Conservation (phyloP, 2,329 filamentous ascomycete genomes). For the Pseudogymnoascus pannorum region DNA sequence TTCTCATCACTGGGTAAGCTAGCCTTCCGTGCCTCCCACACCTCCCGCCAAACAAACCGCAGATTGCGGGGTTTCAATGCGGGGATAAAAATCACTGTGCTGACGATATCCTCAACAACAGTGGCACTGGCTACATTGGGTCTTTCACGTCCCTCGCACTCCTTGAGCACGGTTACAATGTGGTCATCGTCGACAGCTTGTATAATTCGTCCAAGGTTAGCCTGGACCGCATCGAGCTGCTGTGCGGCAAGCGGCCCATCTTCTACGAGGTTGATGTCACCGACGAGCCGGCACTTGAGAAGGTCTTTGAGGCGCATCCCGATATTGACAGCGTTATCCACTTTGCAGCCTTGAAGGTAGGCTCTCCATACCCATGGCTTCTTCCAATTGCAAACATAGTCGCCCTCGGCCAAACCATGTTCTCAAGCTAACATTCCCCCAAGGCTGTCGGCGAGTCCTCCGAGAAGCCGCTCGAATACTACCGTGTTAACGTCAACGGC, state of each 20-base stretch:
- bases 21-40: slow-evolving; percentile 4
- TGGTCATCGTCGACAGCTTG: slow-evolving; percentile 91
- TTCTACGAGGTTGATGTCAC: slow-evolving; percentile 88
- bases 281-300: slow-evolving; percentile 73
- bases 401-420: no score
- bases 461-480: slow-evolving; percentile 95
- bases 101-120: slow-evolving; percentile 35
- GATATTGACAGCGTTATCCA: slow-evolving; percentile 98
- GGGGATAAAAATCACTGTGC: slow-evolving; percentile 17
- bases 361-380: slow-evolving; percentile 16
- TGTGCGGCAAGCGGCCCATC: slow-evolving; percentile 76
- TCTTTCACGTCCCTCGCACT: slow-evolving; percentile 92
- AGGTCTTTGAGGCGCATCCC: slow-evolving; percentile 80
- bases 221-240: slow-evolving; percentile 89
- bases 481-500: slow-evolving; percentile 91
- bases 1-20: slow-evolving; percentile 79
- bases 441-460: slow-evolving; percentile 92
- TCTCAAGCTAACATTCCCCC: slow-evolving; percentile 13
- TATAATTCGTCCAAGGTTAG: slow-evolving; percentile 94
- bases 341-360: slow-evolving; percentile 92
- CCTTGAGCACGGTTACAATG: slow-evolving; percentile 89
- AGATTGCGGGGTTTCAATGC: slow-evolving; percentile 10
- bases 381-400: not conserved
- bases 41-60: slow-evolving; percentile 14
- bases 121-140: slow-evolving; percentile 98